Evolutionary conservation across 208 protist genomes (phyloP), one percentile per base, ranked within the genome.

Genomic region (Polymyxa betae): DNA sequence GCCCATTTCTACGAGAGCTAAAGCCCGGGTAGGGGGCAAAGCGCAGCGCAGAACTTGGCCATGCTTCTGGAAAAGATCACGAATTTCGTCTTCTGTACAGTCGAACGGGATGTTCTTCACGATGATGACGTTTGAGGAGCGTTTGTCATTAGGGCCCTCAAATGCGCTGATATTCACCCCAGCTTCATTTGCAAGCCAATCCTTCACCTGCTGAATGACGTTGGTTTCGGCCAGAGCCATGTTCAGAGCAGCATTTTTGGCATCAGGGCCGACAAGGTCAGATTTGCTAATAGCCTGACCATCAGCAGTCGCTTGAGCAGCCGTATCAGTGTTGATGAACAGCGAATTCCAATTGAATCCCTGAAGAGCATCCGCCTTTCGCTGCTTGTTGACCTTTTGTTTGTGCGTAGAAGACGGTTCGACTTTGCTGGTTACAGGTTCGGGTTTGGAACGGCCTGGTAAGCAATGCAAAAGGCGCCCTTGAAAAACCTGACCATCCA

Each of bases 81-180:
- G n/a, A 43, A 82, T 82, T 20, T 82, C 72, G 35, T 5, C 5
- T 20, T 82, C 72, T 5, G 5, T n/a, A 43, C 72, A 82, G n/a
- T 82, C 72, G n/a, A 82, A 82, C 72, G 72, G 72, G 72, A 82
- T 82, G n/a, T 82, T 82, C 72, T 82, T 82, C 16, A 82, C 72
- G 12, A 82, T 45, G n/a, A 82, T 82, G 12, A 43, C 40, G 35
- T 5, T 82, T 5, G 5, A 5, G 12, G 72, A 82, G 16, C 72
- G 72, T 43, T 35, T 35, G 5, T 12, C 72, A n/a, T 35, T 5
- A 20, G 5, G 16, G 72, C 72, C 72, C 16, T 82, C 72, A n/a
- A 82, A 82, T 43, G 40, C 72, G 72, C 16, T 16, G 35, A 82
- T n/a, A n/a, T 82, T 82, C 5, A 82, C 72, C 35, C 35, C 72